These are phyloP conservation scores for Phytophthora pinifolia DNA, from an alignment of 352 stramenopile genomes.

Conservation along the genomic window DNA sequence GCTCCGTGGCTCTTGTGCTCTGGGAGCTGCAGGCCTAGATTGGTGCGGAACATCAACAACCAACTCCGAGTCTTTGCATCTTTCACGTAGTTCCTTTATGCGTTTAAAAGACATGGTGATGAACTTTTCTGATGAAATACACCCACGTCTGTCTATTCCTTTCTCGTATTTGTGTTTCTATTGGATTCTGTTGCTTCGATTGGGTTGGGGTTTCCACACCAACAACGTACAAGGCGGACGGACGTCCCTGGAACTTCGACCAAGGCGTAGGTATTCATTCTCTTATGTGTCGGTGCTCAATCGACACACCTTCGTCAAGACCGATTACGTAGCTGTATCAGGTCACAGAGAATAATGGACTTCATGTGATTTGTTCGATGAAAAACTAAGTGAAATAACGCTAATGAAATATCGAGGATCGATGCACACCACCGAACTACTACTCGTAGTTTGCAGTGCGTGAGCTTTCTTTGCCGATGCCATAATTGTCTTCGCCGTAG, in stretches of 20 bases:
- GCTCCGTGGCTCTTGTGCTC: constrained; percentile 77
- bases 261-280: constrained; percentile 10
- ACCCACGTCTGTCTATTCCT: background rate
- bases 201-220: too few relatives aligned
- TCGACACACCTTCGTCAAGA: constrained; percentile 1
- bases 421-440: too few relatives aligned
- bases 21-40: constrained; percentile 64
- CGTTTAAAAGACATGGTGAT: background rate
- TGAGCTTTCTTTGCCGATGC: too few relatives aligned
- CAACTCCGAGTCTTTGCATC: constrained; percentile 5
- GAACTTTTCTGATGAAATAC: constrained; percentile 3
- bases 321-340: constrained; percentile 4
- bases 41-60: background rate
- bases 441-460: too few relatives aligned
- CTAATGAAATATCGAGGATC: too few relatives aligned
- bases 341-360: too few relatives aligned
- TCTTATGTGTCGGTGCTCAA: background rate
- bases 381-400: too few relatives aligned
- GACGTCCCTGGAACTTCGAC: background rate
- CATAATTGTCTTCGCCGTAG: too few relatives aligned
- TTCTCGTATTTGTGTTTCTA: background rate
- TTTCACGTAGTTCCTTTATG: constrained; percentile 8
- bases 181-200: background rate
- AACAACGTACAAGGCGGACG: constrained; percentile 28
- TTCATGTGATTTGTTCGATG: too few relatives aligned